phyloP scores from a whole-genome alignment of 2,329 filamentous ascomycete genomes.

The Alternaria hordeiaustralica region DNA sequence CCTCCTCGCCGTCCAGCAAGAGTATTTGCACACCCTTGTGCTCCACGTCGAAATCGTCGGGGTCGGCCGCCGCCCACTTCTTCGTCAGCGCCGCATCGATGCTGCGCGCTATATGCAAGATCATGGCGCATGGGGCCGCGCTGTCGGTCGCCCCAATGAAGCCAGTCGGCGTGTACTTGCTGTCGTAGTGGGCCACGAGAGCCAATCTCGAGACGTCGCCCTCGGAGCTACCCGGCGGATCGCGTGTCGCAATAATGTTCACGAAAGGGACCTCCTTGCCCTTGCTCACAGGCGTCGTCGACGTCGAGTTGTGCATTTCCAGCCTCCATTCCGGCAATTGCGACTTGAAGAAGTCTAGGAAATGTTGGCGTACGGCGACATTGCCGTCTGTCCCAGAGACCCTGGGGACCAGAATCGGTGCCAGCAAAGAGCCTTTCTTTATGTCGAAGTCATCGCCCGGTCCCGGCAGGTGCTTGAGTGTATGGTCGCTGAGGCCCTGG shows the following conservation, averaged over 20 bases:
- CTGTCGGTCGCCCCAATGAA: conserved; percentile 96
- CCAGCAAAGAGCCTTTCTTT: conserved; percentile 74
- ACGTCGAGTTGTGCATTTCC: conserved; percentile 85
- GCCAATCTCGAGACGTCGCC: conserved; percentile 85
- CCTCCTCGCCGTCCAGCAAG: conserved; percentile 92
- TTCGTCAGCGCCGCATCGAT: conserved; percentile 82
- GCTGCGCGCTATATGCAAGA: conserved; percentile 82
- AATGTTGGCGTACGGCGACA: conserved; percentile 77
- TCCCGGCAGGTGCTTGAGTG: conserved; percentile 73
- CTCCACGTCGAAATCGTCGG: conserved; percentile 63
- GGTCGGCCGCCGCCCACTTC: conserved; percentile 73
- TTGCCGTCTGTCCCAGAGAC: conserved; percentile 87
- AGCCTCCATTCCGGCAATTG: conserved; percentile 82
- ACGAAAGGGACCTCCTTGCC: conserved; percentile 78
- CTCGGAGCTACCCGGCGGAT: conserved; percentile 77
- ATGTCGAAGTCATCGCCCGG: conserved; percentile 82
- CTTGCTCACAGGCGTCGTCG: conserved; percentile 78
- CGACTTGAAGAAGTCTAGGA: conserved; percentile 79
- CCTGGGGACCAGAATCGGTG: conserved; percentile 85
- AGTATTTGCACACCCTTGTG: conserved; percentile 87
- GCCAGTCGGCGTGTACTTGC: conserved; percentile 77
- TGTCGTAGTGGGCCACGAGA: conserved; percentile 94
- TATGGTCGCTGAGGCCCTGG: conserved; percentile 73
- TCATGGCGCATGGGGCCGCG: conserved; percentile 91
- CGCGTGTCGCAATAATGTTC: conserved; percentile 87